These are phyloP conservation scores for Neonectria magnoliae DNA, from an alignment of 2,329 filamentous ascomycete genomes.

Conservation along the genomic window DNA sequence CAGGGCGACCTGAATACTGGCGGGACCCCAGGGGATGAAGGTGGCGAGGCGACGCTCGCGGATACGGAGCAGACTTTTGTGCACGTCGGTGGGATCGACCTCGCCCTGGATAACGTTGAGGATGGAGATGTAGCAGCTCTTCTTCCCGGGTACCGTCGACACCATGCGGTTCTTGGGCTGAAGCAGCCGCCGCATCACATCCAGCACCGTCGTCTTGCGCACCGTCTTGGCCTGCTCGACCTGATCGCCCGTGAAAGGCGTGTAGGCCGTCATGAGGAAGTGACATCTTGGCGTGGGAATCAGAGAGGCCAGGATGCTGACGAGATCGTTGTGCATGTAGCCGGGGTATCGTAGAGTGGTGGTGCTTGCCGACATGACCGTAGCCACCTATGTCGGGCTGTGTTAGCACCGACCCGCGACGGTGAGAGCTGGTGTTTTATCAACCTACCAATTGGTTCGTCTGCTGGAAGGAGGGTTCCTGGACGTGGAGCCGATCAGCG, in stretches of 20 bases:
- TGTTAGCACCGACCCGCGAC: not conserved
- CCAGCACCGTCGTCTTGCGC: constrained; percentile 95
- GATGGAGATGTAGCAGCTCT: constrained; percentile 99
- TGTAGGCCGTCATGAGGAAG: constrained; percentile 98
- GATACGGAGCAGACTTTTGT: constrained; percentile 97
- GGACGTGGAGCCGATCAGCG: constrained; percentile 91
- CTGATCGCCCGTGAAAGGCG: constrained; percentile 94
- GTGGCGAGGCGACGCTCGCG: constrained; percentile 92
- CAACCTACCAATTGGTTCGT: constrained; percentile 88
- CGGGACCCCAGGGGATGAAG: constrained; percentile 98
- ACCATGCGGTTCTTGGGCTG: constrained; percentile 99
- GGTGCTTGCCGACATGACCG: constrained; percentile 98
- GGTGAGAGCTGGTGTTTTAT: not conserved
- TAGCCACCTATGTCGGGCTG: constrained; percentile 71
- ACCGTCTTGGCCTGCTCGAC: constrained; percentile 98
- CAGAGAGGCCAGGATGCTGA: constrained; percentile 93
- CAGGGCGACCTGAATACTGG: constrained; percentile 95
- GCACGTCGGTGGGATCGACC: constrained; percentile 96
- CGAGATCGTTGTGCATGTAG: constrained; percentile 99
- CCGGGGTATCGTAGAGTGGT: constrained; percentile 96
- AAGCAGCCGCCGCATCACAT: constrained; percentile 94
- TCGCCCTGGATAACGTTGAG: constrained; percentile 99
- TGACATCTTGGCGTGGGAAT: constrained; percentile 97
- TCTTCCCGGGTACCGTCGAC: constrained; percentile 92
- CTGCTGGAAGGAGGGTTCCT: constrained; percentile 95